Evolutionary conservation across 2,329 filamentous ascomycete genomes (phyloP), one percentile per base, ranked within the genome.

Genomic region (Tolypocladium album): DNA sequence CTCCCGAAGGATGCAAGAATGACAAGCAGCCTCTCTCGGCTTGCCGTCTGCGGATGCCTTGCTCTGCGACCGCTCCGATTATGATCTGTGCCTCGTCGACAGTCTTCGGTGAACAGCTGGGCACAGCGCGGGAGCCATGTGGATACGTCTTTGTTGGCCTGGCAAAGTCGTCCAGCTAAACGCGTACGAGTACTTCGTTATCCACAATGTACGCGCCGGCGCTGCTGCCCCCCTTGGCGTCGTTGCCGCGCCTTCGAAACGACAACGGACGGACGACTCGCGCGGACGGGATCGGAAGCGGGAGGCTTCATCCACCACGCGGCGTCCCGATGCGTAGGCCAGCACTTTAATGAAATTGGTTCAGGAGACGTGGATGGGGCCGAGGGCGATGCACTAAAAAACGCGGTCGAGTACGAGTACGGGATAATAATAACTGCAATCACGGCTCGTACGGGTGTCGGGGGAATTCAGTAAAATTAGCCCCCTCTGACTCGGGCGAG

Each of bases 381-480:
- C 36, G 56, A n/a, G 43, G 24, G 52, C 57, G 50, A 58, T 53
- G 57, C 42, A 40, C 55, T 7, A 59, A 31, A 53, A 53, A 40
- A 61, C 34, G 42, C 39, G 43, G 43, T 50, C 45, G 31, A 36
- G 20, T 53, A 20, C 15, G 39, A 36, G 40, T 40, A 31, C 17
- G 47, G 27, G 17, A 43, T 24, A 55, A 43, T 43, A 66, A 65
- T 63, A 63, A 62, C 47, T 34, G 47, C 47, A 34, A 53, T 53
- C 27, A 53, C 47, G 17, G 27, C 47, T 52, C 20, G 12, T 5
- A 47, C 45, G 45, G 45, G 45, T 22, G 24, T 31, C 65, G 65
- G 61, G 61, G 65, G 65, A 67, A 65, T 64, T 62, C 58, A 59
- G 63, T 63, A 61, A 70, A 66, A 70, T 71, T 67, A 68, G 58